Conservation (phyloP, 2,329 filamentous ascomycete species). For the Phialophora chinensis region DNA sequence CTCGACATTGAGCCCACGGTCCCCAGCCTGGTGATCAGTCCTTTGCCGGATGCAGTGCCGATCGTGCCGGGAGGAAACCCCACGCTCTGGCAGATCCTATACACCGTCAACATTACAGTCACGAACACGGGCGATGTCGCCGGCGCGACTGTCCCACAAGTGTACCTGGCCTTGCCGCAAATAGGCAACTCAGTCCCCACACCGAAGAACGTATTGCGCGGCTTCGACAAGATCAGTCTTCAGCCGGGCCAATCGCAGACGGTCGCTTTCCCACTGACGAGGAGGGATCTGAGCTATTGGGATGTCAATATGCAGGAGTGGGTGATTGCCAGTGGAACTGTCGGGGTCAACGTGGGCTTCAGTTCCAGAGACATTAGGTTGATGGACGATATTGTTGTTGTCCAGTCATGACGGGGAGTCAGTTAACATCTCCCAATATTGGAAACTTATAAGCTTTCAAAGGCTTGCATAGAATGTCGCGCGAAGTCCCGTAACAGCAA, state of each 20-base stretch:
- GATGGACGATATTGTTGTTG: neutral
- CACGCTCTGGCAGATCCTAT: slow-evolving; percentile 61
- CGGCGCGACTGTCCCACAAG: slow-evolving; percentile 75
- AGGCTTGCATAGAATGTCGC: neutral
- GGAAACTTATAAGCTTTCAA: neutral
- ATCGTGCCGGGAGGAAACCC: slow-evolving; percentile 65
- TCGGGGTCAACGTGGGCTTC: slow-evolving; percentile 31
- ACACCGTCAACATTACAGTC: slow-evolving; percentile 68
- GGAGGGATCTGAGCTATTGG: slow-evolving; percentile 70
- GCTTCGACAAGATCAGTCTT: slow-evolving; percentile 66
- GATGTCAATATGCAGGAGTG: slow-evolving; percentile 65
- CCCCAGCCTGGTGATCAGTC: slow-evolving; percentile 60
- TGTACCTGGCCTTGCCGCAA: slow-evolving; percentile 55
- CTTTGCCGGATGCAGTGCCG: slow-evolving; percentile 49
- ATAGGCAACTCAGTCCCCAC: slow-evolving; percentile 52
- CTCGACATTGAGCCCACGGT: slow-evolving; percentile 64
- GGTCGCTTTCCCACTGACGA: slow-evolving; percentile 60
- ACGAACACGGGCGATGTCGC: slow-evolving; percentile 70
- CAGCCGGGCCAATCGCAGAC: slow-evolving; percentile 54
- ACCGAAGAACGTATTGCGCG: slow-evolving; percentile 64
- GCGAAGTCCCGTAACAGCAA: neutral
- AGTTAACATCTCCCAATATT: neutral
- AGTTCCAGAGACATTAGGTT: slow-evolving; percentile 35
- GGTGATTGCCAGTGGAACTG: slow-evolving; percentile 43
- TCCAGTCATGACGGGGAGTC: neutral